Percentiles rank a stretch among this genome's conserved stretches.
Conservation (phyloP, 257 asterid species). For the Hygrophila difformis region DNA sequence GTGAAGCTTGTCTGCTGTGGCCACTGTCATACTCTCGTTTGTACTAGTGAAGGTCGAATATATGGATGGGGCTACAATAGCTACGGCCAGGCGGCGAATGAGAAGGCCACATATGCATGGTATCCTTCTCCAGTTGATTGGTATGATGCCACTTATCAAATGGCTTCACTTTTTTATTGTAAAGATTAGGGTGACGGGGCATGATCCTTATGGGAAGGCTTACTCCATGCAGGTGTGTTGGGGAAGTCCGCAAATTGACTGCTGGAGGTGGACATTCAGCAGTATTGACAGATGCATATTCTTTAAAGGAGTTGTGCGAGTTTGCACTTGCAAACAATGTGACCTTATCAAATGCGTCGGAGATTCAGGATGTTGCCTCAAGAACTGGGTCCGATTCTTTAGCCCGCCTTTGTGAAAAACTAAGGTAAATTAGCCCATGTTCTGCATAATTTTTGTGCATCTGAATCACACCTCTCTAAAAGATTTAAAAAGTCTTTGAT, state of each 20-base stretch:
- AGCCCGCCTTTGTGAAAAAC: constrained; percentile 74
- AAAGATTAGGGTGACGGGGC: neutral
- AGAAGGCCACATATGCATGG: constrained; percentile 88
- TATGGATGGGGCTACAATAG: constrained; percentile 96
- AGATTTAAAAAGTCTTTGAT: no score
- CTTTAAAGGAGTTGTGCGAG: constrained; percentile 89
- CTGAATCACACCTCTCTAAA: no score
- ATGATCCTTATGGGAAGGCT: constrained; percentile 3
- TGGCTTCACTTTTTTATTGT: neutral
- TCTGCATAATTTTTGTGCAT: no score
- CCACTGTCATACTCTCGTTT: constrained; percentile 86
- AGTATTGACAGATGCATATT: constrained; percentile 85
- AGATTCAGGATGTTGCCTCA: constrained; percentile 69
- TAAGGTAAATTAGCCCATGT: constrained; percentile 51
- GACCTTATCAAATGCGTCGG: constrained; percentile 58
- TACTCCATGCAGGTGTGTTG: constrained; percentile 58
- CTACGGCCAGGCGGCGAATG: constrained; percentile 97
- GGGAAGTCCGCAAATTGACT: constrained; percentile 80
- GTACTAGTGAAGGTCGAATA: constrained; percentile 81
- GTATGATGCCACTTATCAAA: constrained; percentile 29
- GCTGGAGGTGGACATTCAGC: constrained; percentile 99
- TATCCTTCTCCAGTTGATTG: constrained; percentile 96
- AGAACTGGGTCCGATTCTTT: constrained; percentile 84
- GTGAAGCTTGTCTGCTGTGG: constrained; percentile 82
- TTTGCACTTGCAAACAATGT: constrained; percentile 64